A percentile compares a stretch with the other conserved stretches of the same genome.
Evolutionary conservation across 1,284 basidiomycete genomes (phyloP).

Genomic region (Sanghuangporus baumii): DNA sequence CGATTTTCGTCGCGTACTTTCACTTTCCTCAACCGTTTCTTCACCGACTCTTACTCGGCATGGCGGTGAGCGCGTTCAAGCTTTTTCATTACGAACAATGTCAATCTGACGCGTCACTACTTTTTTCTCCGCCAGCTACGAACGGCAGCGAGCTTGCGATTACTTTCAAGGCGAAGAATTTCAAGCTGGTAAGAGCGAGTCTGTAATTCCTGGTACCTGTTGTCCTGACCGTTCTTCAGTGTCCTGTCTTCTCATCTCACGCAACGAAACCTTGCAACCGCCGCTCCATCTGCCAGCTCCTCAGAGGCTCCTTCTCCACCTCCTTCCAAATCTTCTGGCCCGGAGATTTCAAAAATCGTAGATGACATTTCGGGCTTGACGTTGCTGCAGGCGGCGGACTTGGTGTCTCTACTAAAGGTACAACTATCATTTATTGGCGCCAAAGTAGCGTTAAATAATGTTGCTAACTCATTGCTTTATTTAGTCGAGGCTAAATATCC

Average conservation of each 20-base stretch:
- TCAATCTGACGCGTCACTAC: not conserved
- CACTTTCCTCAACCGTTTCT: not conserved
- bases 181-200: not conserved
- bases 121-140: conserved; percentile 2
- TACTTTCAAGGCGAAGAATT: conserved; percentile 8
- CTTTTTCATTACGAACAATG: not conserved
- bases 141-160: conserved; percentile 9
- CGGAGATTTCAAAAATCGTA: conserved; percentile 81
- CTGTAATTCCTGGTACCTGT: not conserved
- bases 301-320: conserved; percentile 39
- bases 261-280: conserved; percentile 30
- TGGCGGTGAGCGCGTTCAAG: conserved; percentile 11
- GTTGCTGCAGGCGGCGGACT: conserved; percentile 94
- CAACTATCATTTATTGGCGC: conserved; percentile 18
- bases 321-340: conserved; percentile 40
- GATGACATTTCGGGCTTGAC: conserved; percentile 91
- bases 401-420: conserved; percentile 90
- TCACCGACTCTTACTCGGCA: not conserved
- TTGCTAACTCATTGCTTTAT: not conserved
- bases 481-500: conserved; percentile 91
- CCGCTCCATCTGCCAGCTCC: conserved; percentile 34
- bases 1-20: not conserved
- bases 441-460: not conserved
- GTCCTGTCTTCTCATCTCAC: not conserved
- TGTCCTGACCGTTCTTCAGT: not conserved